Percentiles rank a stretch among this genome's conserved stretches.
Evolutionary conservation across 2,329 filamentous ascomycete genomes (phyloP).

Genomic region (Colletotrichum falcatum): DNA sequence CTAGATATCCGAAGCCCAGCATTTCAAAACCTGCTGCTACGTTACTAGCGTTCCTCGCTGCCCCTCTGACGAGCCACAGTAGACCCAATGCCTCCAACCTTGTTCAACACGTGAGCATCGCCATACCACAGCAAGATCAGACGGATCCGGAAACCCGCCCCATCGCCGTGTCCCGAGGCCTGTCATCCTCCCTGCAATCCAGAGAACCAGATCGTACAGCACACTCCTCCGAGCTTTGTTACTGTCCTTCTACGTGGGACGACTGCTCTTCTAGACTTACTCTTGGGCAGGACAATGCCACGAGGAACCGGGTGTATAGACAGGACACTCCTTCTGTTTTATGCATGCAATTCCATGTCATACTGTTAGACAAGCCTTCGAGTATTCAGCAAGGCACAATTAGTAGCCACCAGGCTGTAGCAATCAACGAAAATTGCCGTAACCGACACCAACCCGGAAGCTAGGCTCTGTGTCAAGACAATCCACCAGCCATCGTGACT

Average conservation of each 20-base stretch:
- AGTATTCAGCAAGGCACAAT: not conserved
- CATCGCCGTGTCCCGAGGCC: not conserved
- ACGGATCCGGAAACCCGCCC: not conserved
- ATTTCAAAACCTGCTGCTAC: not conserved
- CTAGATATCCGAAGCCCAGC: not conserved
- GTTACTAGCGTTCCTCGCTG: not conserved
- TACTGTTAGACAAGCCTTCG: slow-evolving; percentile 16
- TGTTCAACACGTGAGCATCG: not conserved
- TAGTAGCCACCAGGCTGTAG: slow-evolving; percentile 1
- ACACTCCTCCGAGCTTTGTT: not conserved
- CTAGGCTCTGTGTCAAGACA: not conserved
- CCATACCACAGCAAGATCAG: not conserved
- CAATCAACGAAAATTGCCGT: slow-evolving; percentile 6
- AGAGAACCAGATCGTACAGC: not conserved
- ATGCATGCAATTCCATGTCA: slow-evolving; percentile 1
- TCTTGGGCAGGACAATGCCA: not conserved
- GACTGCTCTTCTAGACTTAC: not conserved
- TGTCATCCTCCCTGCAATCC: not conserved
- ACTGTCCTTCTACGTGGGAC: slow-evolving; percentile 2
- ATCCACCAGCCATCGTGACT: not conserved
- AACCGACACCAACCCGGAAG: slow-evolving; percentile 14
- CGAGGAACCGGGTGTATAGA: not conserved
- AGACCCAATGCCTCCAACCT: not conserved
- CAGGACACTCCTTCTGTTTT: not conserved
- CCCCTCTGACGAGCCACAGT: not conserved